Percentiles rank a stretch among this genome's conserved stretches.
Conservation (phyloP, 768 basidiomycete species). For the Coprinopsis sp. region DNA sequence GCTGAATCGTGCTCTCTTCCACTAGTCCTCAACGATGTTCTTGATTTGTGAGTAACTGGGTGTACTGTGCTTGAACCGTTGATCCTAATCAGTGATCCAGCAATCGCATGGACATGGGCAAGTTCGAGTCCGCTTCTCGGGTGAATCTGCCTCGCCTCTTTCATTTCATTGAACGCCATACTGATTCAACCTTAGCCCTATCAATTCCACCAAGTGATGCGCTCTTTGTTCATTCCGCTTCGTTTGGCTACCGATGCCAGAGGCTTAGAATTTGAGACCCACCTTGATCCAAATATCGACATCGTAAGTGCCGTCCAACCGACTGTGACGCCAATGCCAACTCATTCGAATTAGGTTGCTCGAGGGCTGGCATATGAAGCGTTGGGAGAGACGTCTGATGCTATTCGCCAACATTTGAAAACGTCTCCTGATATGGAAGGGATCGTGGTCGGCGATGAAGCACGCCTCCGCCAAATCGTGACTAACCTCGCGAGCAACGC, state of each 20-base stretch:
- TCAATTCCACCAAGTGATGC: slow-evolving; percentile 73
- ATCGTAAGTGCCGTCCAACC: slow-evolving; percentile 38
- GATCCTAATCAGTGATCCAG: slow-evolving; percentile 25
- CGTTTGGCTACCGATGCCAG: slow-evolving; percentile 65
- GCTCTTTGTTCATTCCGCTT: slow-evolving; percentile 66
- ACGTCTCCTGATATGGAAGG: slow-evolving; percentile 53
- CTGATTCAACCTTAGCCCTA: slow-evolving; percentile 46
- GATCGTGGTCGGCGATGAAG: slow-evolving; percentile 80
- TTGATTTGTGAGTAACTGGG: slow-evolving; percentile 61
- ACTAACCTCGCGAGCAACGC: slow-evolving; percentile 84
- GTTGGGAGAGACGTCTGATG: slow-evolving; percentile 43
- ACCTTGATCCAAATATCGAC: slow-evolving; percentile 67
- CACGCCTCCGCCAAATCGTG: slow-evolving; percentile 72
- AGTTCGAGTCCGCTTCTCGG: slow-evolving; percentile 66
- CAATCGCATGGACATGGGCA: slow-evolving; percentile 83
- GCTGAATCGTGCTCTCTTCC: slow-evolving; percentile 6
- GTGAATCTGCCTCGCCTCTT: slow-evolving; percentile 23
- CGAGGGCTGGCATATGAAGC: slow-evolving; percentile 56
- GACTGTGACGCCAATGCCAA: too few relatives aligned
- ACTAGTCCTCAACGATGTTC: slow-evolving; percentile 70
- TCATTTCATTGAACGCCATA: background rate
- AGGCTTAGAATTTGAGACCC: slow-evolving; percentile 59
- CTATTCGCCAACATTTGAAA: slow-evolving; percentile 35
- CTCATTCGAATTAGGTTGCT: slow-evolving; percentile 60
- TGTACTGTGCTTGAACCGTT: background rate